Percentiles rank a stretch among this genome's conserved stretches.
Evolutionary conservation across 345 rosid species (phyloP).

Genomic region (Geranium brycei): DNA sequence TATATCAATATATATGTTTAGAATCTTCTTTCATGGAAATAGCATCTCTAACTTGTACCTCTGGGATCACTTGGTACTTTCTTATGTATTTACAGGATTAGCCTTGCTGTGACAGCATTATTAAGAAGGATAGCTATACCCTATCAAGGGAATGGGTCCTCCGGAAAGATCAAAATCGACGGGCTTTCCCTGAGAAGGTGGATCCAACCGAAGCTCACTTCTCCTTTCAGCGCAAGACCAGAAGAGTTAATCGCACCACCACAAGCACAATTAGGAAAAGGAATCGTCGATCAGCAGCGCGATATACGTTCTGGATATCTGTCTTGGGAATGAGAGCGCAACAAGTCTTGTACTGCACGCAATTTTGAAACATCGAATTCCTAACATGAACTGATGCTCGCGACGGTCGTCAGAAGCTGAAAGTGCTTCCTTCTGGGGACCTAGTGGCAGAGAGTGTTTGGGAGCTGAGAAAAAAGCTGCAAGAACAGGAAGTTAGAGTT

Average conservation of each 20-base stretch:
- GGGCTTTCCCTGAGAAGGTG: conserved; percentile 68
- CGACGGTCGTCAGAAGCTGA: not conserved
- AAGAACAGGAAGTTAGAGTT: too few species aligned
- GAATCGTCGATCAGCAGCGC: conserved; percentile 63
- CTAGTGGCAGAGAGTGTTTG: too few species aligned
- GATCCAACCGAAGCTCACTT: conserved; percentile 68
- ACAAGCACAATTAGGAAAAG: conserved; percentile 42
- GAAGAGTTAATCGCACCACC: conserved; percentile 43
- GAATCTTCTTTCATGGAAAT: too few species aligned
- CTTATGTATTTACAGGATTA: conserved; percentile 32
- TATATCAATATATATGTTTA: too few species aligned
- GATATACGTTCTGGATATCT: conserved; percentile 54
- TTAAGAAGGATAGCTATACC: conserved; percentile 61
- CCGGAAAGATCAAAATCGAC: conserved; percentile 52
- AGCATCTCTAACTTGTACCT: too few species aligned
- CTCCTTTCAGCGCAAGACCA: conserved; percentile 53
- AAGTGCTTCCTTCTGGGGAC: too few species aligned
- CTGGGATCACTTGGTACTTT: too few species aligned
- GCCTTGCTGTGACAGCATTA: conserved; percentile 49
- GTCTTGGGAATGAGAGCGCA: conserved; percentile 32
- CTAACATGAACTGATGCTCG: not conserved
- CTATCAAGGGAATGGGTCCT: conserved; percentile 66
- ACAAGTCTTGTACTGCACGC: not conserved
- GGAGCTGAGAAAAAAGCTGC: too few species aligned
- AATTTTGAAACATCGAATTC: not conserved